These are phyloP conservation scores for Volutella citrinella DNA, from an alignment of 2,329 filamentous ascomycete genomes.

Conservation along the genomic window DNA sequence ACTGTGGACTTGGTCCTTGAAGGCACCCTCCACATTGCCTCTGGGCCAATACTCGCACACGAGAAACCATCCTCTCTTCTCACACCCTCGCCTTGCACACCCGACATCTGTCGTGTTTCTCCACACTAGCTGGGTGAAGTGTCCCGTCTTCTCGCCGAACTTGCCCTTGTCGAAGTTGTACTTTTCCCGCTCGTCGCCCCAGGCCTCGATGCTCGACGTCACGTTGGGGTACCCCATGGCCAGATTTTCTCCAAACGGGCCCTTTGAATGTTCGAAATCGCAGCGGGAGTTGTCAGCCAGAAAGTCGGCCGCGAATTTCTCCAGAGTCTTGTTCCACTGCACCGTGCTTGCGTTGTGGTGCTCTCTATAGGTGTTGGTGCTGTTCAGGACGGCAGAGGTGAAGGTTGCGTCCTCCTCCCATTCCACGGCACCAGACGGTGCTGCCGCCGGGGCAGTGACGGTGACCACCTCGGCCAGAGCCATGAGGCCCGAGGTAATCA, in stretches of 20 bases:
- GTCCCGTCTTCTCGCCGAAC: constrained; percentile 60
- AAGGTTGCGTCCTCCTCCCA: constrained; percentile 35
- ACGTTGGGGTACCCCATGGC: constrained; percentile 64
- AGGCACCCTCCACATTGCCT: constrained; percentile 59
- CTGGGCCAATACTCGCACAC: constrained; percentile 69
- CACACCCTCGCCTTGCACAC: constrained; percentile 46
- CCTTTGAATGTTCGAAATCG: constrained; percentile 54
- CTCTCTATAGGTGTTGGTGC: constrained; percentile 63
- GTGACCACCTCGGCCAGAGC: constrained; percentile 26
- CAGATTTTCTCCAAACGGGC: constrained; percentile 72
- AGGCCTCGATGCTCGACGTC: constrained; percentile 58
- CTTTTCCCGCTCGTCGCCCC: constrained; percentile 51
- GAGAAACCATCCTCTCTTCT: constrained; percentile 57
- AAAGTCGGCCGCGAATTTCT: constrained; percentile 51
- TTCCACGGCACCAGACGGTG: constrained; percentile 35
- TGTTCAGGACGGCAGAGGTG: constrained; percentile 56
- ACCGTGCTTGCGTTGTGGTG: constrained; percentile 59
- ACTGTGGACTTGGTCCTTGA: constrained; percentile 35
- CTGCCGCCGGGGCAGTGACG: constrained; percentile 30
- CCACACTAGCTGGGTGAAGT: constrained; percentile 76
- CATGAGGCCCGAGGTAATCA: constrained; percentile 8
- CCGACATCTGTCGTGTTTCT: constrained; percentile 58
- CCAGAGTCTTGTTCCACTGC: constrained; percentile 64
- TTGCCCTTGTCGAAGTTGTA: constrained; percentile 59
- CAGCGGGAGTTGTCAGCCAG: constrained; percentile 38